Percentiles rank a stretch among this genome's conserved stretches.
Conservation (phyloP, 2,329 filamentous ascomycete genomes). For the Rhinocladiella mackenziei region DNA sequence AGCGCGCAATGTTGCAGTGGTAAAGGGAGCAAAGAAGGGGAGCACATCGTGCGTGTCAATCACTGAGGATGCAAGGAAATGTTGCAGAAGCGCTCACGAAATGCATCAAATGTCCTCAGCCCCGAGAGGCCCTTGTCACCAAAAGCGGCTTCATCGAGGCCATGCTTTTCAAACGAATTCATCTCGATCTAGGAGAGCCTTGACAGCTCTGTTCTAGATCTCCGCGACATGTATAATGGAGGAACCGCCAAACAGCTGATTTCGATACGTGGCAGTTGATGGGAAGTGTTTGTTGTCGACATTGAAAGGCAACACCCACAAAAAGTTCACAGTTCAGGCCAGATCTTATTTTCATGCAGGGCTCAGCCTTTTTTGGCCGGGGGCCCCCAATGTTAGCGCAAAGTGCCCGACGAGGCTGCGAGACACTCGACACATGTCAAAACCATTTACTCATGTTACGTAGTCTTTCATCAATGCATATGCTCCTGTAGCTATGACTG, state of each 20-base stretch:
- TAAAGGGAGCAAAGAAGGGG: background rate
- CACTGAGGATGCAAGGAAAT: too few species aligned
- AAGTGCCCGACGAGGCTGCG: conserved; percentile 1
- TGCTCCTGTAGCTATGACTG: conserved; percentile 7
- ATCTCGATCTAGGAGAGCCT: conserved; percentile 11
- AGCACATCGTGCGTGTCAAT: too few species aligned
- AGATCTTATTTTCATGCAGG: conserved; percentile 23
- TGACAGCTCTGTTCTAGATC: conserved; percentile 14
- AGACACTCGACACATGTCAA: conserved; percentile 3
- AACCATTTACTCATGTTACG: too few species aligned
- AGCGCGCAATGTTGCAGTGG: too few species aligned
- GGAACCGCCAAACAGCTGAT: too few species aligned
- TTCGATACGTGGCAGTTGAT: too few species aligned
- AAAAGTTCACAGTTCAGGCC: conserved; percentile 13
- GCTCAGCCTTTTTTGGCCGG: too few species aligned
- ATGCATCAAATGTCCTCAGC: conserved; percentile 89
- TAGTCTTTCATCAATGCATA: too few species aligned
- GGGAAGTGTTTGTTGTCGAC: too few species aligned
- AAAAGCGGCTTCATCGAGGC: conserved; percentile 74
- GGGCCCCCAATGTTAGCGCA: background rate
- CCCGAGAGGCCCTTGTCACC: conserved; percentile 61
- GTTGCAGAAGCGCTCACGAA: too few species aligned
- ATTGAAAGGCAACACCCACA: too few species aligned
- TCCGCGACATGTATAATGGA: conserved; percentile 17
- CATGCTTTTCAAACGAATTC: conserved; percentile 46